phyloP scores from a whole-genome alignment of 208 protist genomes.

The Trypanosoma vivax region DNA sequence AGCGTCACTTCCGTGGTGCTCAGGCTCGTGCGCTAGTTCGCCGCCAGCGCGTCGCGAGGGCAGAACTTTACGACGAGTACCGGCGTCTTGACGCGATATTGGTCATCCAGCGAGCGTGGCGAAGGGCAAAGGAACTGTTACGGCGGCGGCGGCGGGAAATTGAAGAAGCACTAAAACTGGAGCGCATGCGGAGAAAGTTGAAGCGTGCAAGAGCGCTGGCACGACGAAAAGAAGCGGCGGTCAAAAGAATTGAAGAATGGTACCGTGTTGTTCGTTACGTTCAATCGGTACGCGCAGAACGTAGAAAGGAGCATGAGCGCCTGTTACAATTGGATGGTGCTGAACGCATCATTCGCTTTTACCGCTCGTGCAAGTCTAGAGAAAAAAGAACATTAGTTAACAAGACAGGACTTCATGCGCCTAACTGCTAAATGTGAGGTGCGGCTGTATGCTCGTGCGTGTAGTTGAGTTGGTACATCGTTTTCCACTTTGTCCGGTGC shows the following conservation, averaged over 20 bases:
- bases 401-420: too few species aligned
- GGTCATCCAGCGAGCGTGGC: constrained; percentile 54
- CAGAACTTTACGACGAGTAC: neutral
- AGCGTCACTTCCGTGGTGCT: constrained; percentile 6
- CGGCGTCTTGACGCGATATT: constrained; percentile 33
- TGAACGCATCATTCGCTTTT: constrained; percentile 21
- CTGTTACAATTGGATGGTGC: constrained; percentile 7
- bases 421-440: too few species aligned
- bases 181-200: neutral
- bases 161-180: neutral
- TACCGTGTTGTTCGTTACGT: neutral
- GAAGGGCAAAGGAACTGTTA: neutral
- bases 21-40: constrained; percentile 11
- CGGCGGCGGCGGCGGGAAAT: neutral
- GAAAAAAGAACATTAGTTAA: too few species aligned
- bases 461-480: too few species aligned
- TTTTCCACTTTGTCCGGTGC: too few species aligned
- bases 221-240: neutral
- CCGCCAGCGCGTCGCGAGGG: neutral
- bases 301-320: neutral
- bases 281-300: neutral
- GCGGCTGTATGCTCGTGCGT: too few species aligned
- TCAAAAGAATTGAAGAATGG: constrained; percentile 3
- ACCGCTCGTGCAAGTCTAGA: constrained; percentile 3
- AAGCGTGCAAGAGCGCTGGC: neutral